A percentile compares a stretch with the other conserved stretches of the same genome.
Conservation (phyloP, 2,329 filamentous ascomycete species). For the Domatiomyces globalis region DNA sequence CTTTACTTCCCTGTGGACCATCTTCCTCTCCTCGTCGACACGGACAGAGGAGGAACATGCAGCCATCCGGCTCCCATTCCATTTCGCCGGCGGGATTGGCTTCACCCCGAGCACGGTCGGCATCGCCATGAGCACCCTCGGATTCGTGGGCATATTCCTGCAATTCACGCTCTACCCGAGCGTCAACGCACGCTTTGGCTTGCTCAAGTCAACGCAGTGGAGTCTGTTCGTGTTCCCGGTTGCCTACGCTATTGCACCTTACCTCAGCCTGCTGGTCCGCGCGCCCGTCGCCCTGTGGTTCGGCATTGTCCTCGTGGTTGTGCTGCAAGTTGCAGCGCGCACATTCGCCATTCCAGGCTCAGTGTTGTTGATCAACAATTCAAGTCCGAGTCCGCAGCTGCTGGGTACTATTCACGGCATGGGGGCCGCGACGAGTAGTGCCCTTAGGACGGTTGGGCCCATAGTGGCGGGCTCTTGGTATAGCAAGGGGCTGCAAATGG, state of each 20-base stretch:
- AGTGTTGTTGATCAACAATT: constrained; percentile 47
- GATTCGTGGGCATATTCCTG: constrained; percentile 56
- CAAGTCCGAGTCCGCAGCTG: constrained; percentile 44
- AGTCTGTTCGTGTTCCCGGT: constrained; percentile 58
- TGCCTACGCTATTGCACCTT: constrained; percentile 57
- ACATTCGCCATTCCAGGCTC: constrained; percentile 53
- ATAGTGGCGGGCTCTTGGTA: constrained; percentile 43
- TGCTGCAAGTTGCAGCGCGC: constrained; percentile 56
- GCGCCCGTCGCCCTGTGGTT: constrained; percentile 44
- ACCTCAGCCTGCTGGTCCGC: constrained; percentile 54
- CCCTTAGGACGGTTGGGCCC: constrained; percentile 43
- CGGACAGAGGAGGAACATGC: constrained; percentile 30
- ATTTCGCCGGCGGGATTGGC: constrained; percentile 58
- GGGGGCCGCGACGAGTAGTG: constrained; percentile 41
- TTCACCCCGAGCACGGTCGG: constrained; percentile 57
- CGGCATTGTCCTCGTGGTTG: constrained; percentile 49
- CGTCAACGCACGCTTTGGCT: constrained; percentile 53
- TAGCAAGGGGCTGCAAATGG: constrained; percentile 39
- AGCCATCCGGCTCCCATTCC: constrained; percentile 35
- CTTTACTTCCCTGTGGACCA: constrained; percentile 63
- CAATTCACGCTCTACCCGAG: constrained; percentile 58
- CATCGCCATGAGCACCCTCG: constrained; percentile 60
- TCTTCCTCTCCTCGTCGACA: constrained; percentile 62
- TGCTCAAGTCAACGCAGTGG: constrained; percentile 51
- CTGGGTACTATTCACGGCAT: constrained; percentile 46